These are phyloP conservation scores for Somion occarium DNA, from an alignment of 1,284 basidiomycete genomes.

Conservation along the genomic window DNA sequence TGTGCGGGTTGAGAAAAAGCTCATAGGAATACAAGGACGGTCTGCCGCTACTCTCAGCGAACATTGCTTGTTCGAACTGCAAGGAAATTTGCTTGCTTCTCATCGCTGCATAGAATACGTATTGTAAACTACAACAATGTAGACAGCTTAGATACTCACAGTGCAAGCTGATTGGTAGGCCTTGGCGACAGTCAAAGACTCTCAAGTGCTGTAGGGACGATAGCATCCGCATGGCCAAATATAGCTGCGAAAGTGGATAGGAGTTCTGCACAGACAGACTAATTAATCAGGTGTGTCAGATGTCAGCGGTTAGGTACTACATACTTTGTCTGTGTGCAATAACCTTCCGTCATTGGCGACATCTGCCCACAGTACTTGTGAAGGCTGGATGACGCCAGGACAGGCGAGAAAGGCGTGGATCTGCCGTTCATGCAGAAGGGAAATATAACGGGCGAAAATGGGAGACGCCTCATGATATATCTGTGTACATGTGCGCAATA, in stretches of 20 bases:
- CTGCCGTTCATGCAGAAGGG: conserved; percentile 35
- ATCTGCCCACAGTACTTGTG: conserved; percentile 27
- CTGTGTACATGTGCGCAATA: conserved; percentile 30
- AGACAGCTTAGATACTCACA: conserved; percentile 11
- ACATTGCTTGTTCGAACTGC: conserved; percentile 37
- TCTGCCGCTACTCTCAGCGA: conserved; percentile 22
- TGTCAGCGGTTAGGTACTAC: too few relatives aligned
- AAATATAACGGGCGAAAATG: conserved; percentile 31
- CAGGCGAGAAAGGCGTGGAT: conserved; percentile 27
- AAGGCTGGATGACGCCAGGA: conserved; percentile 16
- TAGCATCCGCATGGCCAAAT: conserved; percentile 29
- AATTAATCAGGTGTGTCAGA: too few relatives aligned
- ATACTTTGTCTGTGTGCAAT: conserved; percentile 10
- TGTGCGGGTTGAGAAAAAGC: conserved; percentile 29
- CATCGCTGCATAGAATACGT: conserved; percentile 7
- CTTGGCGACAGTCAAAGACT: conserved; percentile 33
- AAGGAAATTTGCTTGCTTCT: conserved; percentile 19
- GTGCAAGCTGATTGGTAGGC: conserved; percentile 19
- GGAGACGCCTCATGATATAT: conserved; percentile 27
- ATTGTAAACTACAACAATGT: background rate
- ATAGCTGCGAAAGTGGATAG: conserved; percentile 29
- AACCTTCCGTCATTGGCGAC: conserved; percentile 38
- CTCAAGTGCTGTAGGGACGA: conserved; percentile 28
- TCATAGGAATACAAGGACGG: conserved; percentile 29
- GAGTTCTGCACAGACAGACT: too few relatives aligned